Evolutionary conservation across 176 grass and related monocot species (phyloP), one percentile per base, ranked within the genome.

Genomic region (Musa acuminata): DNA sequence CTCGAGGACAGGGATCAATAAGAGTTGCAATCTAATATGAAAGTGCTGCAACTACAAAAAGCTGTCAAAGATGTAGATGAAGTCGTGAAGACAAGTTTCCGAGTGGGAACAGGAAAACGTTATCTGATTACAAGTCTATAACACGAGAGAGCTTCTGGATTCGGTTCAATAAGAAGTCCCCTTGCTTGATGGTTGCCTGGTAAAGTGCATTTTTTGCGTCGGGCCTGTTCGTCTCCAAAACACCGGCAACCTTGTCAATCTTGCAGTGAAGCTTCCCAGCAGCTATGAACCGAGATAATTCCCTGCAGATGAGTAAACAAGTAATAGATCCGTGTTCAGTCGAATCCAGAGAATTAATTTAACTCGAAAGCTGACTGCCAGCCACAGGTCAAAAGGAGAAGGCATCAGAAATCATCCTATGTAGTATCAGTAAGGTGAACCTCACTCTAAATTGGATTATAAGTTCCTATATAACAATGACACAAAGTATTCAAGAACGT

Each of bases 171-270:
- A 99, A 80, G 79, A 94, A 99, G 17, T 99, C 91, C 53, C 95
- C 95, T 87, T 99, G 95, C 80, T 99, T 99, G 80, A 99, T 99
- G 52, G 95, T 99, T 23, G 88, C 75, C 86, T 99, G 95, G 82
- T 94, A 99, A 71, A 99, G 90, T 22, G 95, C 91, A 76, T 94
- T 94, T 62, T 88, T 91, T 7, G 88, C 84, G 63, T 99, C 95
- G 69, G 91, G 95, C 72, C 95, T 78, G 78, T 99, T 99, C 0
- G 95, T 99, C 77, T 99, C 95, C 72, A 99, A 58, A 67, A 94
- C 88, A 19, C 90, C 90, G 49, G 90, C 95, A 78, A 99, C 90
- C 82, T 94, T 99, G 73, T 94, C 90, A n/a, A 99, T 99, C 88
- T 99, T 99, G 83, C 95, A 99, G 83, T 99, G 95, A 78, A 99